Base-by-base conservation (phyloP, 2,329 filamentous ascomycete species). In the Byssochlamys sp. region DNA sequence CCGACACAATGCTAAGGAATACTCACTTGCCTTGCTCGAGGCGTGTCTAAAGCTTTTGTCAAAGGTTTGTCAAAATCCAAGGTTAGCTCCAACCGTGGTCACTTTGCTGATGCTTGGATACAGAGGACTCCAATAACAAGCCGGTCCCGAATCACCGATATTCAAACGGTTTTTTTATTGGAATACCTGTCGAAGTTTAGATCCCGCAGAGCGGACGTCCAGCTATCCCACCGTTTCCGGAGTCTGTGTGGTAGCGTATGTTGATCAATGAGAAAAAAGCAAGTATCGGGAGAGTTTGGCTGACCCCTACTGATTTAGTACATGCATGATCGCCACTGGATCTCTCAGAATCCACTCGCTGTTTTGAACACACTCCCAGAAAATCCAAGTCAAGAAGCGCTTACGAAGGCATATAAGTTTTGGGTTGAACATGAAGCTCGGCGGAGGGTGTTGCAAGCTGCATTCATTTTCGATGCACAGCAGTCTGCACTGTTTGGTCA, bases 361-460 rank as follows among this genome's bases (percentile, higher is more conserved):
- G 63, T 70, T 33, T 63, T 66, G 50, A 62, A 65, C 24, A 69
- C 62, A 14, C 61, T 71, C 14, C 60, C 62, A n/a, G 57, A 59
- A 33, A 60, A 65, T 10, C 61, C 55, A n/a, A 64, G 50, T 33
- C n/a, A 52, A 7, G 66, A 68, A 26, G 66, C 65, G 25, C 57
- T 71, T 14, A 58, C 60, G 52, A 63, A 62, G 54, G 69, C 69
- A 4, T 65, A 70, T 53, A 68, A 67, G 33, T 69, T 70, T 58
- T 73, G 69, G 70, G 59, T 70, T 26, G 69, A 71, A 55, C 67
- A 71, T 53, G 69, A 73, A 60, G 66, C 69, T 0, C 62, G 70
- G 29, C 60, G 70, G 53, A 61, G 70, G 19, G 67, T 73, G 26
- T 64, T 72, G 31, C 69, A 71, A 56, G 69, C 70, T 9, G 65